Conservation (phyloP, 108 stramenopile genomes). For the Pseudonitzschia delicatissima region DNA sequence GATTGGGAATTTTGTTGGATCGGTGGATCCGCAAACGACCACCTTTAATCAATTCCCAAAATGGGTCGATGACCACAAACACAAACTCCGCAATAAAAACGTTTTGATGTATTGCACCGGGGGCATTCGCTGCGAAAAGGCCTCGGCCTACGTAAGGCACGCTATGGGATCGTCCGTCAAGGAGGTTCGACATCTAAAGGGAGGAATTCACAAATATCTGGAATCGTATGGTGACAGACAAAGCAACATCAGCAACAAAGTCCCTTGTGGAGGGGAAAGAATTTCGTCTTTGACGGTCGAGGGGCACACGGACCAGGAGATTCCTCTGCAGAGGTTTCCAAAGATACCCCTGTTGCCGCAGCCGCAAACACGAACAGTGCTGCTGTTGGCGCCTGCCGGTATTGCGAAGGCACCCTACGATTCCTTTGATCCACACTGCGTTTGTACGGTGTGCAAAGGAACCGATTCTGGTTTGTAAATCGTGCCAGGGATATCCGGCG, state of each 20-base stretch:
- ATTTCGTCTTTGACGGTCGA: conserved; percentile 82
- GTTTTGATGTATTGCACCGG: conserved; percentile 93
- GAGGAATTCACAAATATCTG: conserved; percentile 88
- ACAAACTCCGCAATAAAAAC: conserved; percentile 35
- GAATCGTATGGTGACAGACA: conserved; percentile 40
- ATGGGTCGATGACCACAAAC: conserved; percentile 47
- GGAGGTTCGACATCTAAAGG: conserved; percentile 70
- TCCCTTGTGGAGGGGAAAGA: conserved; percentile 70
- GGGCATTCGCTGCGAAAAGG: conserved; percentile 93
- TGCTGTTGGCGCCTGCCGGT: conserved; percentile 64
- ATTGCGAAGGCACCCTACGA: conserved; percentile 66
- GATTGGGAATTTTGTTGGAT: conserved; percentile 59
- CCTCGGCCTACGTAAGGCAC: conserved; percentile 69
- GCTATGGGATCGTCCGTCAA: conserved; percentile 40
- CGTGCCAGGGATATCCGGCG: conserved; percentile 22
- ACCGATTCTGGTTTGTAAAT: conserved; percentile 58
- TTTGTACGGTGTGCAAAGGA: conserved; percentile 89
- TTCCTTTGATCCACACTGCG: conserved; percentile 60
- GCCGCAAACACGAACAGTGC: neutral
- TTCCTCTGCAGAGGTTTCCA: conserved; percentile 14
- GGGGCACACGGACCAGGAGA: conserved; percentile 25
- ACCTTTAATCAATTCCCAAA: conserved; percentile 53
- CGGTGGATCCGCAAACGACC: conserved; percentile 48
- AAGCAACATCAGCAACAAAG: neutral
- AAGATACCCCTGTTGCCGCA: neutral